Evolutionary conservation across 2,329 filamentous ascomycete species (phyloP), one percentile per base, ranked within the genome.

Genomic region (Meredithiella fracta): DNA sequence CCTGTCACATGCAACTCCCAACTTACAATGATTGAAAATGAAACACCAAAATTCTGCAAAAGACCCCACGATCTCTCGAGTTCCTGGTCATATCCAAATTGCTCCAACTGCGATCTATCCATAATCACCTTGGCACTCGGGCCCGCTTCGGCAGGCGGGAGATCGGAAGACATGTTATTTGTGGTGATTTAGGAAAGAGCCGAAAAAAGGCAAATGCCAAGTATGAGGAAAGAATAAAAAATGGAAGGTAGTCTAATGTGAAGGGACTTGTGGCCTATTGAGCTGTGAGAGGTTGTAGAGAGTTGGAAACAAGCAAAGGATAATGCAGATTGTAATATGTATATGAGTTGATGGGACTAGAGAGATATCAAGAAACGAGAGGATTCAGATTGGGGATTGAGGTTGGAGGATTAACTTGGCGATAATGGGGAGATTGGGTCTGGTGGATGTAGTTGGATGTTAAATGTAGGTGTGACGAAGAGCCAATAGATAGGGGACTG

Each of bases 21-120:
- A 65, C 73, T 60, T 62, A 77, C 74, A 63, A 80, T 80, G 61
- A 80, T 80, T 4, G 75, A 78, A 63, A 80, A 80, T 0, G 76
- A 79, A 5, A 80, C 75, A 26, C 77, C 77, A 66, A 80, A 80
- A 62, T 80, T 80, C 62, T 80, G 77, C 53, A 74, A 66, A 58
- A 80, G 61, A 3, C 74, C 72, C 77, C 77, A 80, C 63, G 79
- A 75, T 51, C 77, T 69, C 37, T 72, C 70, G 60, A 80, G 64
- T 61, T 79, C 77, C 59, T 80, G 77, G 63, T 77, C 75, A 29
- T 59, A 59, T 22, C 58, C 58, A 26, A 59, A 49, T 60, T 76
- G 70, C 2, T 73, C 75, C 54, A 79, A 65, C 15, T 71, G 72
- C 55, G 70, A 67, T 62, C 77, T 75, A 63, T 79, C 76, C n/a